Evolutionary conservation across 768 basidiomycete genomes (phyloP), one percentile per base, ranked within the genome.

Genomic region (Tephrocybe sp.): DNA sequence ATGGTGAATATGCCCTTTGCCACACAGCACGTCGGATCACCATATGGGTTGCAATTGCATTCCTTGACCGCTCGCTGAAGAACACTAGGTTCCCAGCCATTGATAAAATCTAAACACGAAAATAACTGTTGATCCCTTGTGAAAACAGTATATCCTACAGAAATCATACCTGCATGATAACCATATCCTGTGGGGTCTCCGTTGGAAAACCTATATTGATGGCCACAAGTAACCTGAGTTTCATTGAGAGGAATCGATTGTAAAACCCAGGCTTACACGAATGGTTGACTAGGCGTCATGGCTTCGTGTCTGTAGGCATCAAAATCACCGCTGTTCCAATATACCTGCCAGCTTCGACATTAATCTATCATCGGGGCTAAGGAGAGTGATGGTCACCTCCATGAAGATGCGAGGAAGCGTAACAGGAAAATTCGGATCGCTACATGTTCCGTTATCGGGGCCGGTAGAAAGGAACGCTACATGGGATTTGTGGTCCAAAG

Each of bases 151-250:
- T n/a, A n/a, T n/a, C 27, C 27, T 29, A 29, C 27, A 29, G 11
- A 11, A 11, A 29, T n/a, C 27, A 18, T 39, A 64, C 67, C 71
- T 18, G 64, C 69, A 54, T 69, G 69, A 45, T 71, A 63, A 49
- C 74, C 74, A 52, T 71, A 72, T 11, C 74, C 74, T 18, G 72
- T 74, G 9, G 69, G 67, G 52, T 79, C 77, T 18, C 77, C 77
- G 57, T 72, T 67, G 12, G 75, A 56, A 27, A 55, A 63, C 3
- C 61, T 61, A 21, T 21, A 39, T 22, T 18, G 41, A n/a, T 8
- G 21, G 5, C 13, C 23, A 6, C 22, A 1, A 36, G 43, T 10
- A 27, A 16, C 4, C 3, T 15, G n/a, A 23, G 25, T 29, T 11
- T 29, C 27, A 29, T 29, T 29, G 5, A 5, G 27, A 29, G 11